Base-by-base conservation (phyloP, 352 stramenopile species). In the Globisporangium rhizosaccharum region DNA sequence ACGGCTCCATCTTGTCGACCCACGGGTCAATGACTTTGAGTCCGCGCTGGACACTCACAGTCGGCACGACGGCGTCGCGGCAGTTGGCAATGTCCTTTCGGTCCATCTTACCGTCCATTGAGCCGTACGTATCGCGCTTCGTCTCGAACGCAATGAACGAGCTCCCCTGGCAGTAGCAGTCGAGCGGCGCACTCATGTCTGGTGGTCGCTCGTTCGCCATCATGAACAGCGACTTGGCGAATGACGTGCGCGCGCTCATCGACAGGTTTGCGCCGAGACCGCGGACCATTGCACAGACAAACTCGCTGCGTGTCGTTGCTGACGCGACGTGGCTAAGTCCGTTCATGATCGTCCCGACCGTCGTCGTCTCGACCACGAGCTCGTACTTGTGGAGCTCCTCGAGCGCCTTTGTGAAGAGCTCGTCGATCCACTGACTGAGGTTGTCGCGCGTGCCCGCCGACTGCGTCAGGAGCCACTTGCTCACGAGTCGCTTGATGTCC, bases 341-440 rank as follows among this genome's bases (percentile, higher is more conserved):
- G 54, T 96, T 98, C 69, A 96, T 81, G 50, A 98, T 96, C 0
- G 87, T 98, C 3, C 94, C 94, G 0, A 98, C 94, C 1, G 96
- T 92, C 2, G 94, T 98, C 0, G 92, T 98, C 14, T 96, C 88
- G 0, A 98, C 94, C 8, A 94, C 70, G 7, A 77, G 60, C 12
- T 97, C 85, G 49, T 90, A 89, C 47, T 94, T 92, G 52, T 87
- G 70, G 8, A 96, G 66, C 51, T 96, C 90, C 1, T 97, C 85
- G 4, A 97, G 71, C 0, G 79, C 85, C 41, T 84, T 78, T 0
- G 88, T 89, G 62, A 98, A 98, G 26, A 97, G 61, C 44, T 98
- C 90, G n/a, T 97, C 88, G 47, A 98, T 96, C 91, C 88, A 97
- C 67, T 78, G 71, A 49, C 64, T 66, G 18, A 97, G 66, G 25